Evolutionary conservation across 2,329 filamentous ascomycete genomes (phyloP).

Genomic region (Pseudocercospora crystallina): DNA sequence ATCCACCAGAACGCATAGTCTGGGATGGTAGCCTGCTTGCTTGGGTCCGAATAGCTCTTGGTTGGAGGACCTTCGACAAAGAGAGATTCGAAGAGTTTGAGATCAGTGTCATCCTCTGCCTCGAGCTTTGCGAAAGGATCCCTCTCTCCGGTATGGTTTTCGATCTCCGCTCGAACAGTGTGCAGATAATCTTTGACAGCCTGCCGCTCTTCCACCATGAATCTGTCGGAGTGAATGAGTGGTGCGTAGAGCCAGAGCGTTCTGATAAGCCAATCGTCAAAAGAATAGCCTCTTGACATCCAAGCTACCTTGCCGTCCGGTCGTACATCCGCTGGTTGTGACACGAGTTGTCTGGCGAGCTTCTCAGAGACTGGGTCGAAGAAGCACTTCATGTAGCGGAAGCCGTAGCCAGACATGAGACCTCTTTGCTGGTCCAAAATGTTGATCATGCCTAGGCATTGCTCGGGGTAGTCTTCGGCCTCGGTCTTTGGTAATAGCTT

Average conservation of each 20-base stretch:
- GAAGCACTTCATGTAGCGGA: slow-evolving; percentile 1
- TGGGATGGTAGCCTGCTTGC: not conserved
- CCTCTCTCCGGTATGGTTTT: not conserved
- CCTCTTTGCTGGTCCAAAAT: not conserved
- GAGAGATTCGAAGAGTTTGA: not conserved
- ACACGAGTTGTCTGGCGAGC: not conserved
- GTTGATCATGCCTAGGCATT: slow-evolving; percentile 3
- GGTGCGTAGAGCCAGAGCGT: slow-evolving; percentile 1
- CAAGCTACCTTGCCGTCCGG: slow-evolving; percentile 3
- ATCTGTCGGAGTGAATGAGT: slow-evolving; percentile 1
- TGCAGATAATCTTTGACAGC: slow-evolving; percentile 4
- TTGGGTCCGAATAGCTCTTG: not conserved
- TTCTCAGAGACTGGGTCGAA: slow-evolving; percentile 3
- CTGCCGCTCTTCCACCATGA: not conserved
- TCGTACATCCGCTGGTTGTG: not conserved
- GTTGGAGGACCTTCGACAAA: not conserved
- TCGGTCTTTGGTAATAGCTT: not conserved
- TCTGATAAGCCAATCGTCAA: slow-evolving; percentile 3
- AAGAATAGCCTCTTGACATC: not conserved
- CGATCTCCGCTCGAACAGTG: not conserved
- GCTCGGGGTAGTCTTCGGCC: not conserved
- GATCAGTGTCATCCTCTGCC: not conserved
- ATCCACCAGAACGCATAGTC: slow-evolving; percentile 9
- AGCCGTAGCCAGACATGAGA: not conserved
- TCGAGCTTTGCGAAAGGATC: slow-evolving; percentile 1